Conservation (phyloP, 2,329 filamentous ascomycete genomes). For the Colletotrichum godetiae region DNA sequence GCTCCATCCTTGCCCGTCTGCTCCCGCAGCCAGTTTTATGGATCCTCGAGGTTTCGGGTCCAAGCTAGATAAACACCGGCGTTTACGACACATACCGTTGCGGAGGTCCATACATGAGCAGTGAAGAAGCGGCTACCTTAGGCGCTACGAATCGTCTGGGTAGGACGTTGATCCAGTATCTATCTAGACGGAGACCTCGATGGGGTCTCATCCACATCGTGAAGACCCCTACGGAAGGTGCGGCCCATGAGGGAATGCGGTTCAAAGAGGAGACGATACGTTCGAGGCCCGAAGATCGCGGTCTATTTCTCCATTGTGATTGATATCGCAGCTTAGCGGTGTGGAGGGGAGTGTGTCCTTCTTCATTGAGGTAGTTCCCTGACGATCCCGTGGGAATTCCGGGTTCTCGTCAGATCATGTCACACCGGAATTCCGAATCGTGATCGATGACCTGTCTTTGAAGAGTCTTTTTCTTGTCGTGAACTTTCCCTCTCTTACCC, state of each 20-base stretch:
- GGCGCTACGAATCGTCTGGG: neutral
- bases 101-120: neutral
- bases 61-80: neutral
- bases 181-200: neutral
- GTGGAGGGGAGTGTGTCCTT: neutral
- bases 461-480: neutral
- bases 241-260: neutral
- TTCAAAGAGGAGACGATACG: neutral
- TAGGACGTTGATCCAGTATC: neutral
- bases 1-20: neutral
- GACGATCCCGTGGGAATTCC: neutral
- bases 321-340: neutral
- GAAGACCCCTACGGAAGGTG: neutral
- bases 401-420: neutral
- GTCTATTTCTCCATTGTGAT: neutral
- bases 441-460: neutral
- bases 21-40: slow-evolving; percentile 3
- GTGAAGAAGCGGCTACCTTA: neutral
- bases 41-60: neutral
- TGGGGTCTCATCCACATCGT: neutral
- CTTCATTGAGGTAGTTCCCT: neutral
- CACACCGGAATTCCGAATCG: neutral
- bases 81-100: neutral
- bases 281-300: neutral
- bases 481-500: neutral